phyloP scores from a whole-genome alignment of 2,329 filamentous ascomycete genomes.

The Aspergillus sp. region DNA sequence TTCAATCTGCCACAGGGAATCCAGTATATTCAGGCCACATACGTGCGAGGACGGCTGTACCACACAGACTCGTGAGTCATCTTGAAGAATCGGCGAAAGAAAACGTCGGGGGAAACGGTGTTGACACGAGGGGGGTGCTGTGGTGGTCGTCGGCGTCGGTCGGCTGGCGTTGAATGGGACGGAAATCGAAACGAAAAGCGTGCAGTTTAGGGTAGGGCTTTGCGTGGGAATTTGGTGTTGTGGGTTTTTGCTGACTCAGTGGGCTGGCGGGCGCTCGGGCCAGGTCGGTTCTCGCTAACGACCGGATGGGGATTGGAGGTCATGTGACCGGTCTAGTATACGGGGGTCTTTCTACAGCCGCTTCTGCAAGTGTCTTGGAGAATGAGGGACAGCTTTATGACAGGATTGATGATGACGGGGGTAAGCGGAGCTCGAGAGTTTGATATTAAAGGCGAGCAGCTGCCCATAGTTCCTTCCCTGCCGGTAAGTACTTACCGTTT shows the following conservation, averaged over 20 bases:
- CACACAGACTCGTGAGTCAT: constrained; percentile 97
- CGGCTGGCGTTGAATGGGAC: constrained; percentile 28
- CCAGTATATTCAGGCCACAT: constrained; percentile 37
- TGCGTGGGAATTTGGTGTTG: constrained; percentile 2
- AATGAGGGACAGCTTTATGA: too few species aligned
- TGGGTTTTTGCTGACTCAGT: constrained; percentile 5
- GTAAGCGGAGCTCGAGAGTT: too few species aligned
- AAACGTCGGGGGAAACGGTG: constrained; percentile 31
- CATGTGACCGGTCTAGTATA: too few species aligned
- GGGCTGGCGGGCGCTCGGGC: background rate
- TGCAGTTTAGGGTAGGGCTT: constrained; percentile 3
- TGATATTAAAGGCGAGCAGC: too few species aligned
- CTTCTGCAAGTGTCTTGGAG: too few species aligned
- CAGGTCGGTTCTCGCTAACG: background rate
- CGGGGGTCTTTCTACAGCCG: too few species aligned
- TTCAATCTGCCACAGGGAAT: background rate
- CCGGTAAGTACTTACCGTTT: too few species aligned
- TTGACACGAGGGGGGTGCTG: constrained; percentile 19
- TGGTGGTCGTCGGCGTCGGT: constrained; percentile 31
- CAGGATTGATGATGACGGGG: too few species aligned
- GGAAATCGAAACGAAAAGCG: constrained; percentile 17
- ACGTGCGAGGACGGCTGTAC: constrained; percentile 96
- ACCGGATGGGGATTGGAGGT: too few species aligned
- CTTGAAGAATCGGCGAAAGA: constrained; percentile 47
- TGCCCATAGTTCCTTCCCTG: too few species aligned